Evolutionary conservation across 2,329 filamentous ascomycete genomes (phyloP), one percentile per base, ranked within the genome.

Genomic region (Elsinoe australis): DNA sequence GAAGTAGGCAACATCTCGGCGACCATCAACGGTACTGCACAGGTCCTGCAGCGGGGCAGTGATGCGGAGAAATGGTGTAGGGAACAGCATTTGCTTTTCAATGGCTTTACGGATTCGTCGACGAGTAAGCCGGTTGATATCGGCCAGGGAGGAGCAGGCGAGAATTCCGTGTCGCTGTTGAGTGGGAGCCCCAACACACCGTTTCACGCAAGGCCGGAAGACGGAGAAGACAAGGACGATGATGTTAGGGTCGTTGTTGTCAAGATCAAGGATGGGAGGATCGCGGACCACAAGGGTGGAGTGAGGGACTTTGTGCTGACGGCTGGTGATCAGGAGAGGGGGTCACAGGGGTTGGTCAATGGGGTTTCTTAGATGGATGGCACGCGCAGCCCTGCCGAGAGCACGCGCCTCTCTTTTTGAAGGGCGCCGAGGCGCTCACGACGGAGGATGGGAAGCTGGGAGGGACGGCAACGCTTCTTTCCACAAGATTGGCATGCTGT

Each of bases 221-320:
- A 47, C n/a, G 44, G 19, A 5, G 32, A 34, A 17, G 34, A 39
- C 33, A 83, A 83, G 29, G 85, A 83, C 2, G 84, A 87, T 60
- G 85, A 92, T 62, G 88, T 94, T 1, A 76, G 85, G 41, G 89
- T 95, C 5, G 87, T 96, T 26, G 78, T 90, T 4, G 92, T 96
- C 5, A 79, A 76, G 58, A 87, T 96, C 57, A 78, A 76, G 58
- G 86, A 89, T 62, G 88, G 92, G 41, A 77, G 88, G 59, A 94
- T 94, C 58, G 88, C 85, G 55, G 92, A 95, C 64, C 95, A 85
- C 85, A 95, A 95, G 70, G 90, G 92, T n/a, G 79, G 81, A 10
- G 87, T 96, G 3, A 79, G 84, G 58, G 90, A 96, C 62, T 96
- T 80, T 79, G 61, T 59, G 6, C 49, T 60, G 33, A 38, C 45